Percentiles rank a stretch among this genome's conserved stretches.
Evolutionary conservation across 2,329 filamentous ascomycete species (phyloP).

Genomic region (Fusarium equiseti): DNA sequence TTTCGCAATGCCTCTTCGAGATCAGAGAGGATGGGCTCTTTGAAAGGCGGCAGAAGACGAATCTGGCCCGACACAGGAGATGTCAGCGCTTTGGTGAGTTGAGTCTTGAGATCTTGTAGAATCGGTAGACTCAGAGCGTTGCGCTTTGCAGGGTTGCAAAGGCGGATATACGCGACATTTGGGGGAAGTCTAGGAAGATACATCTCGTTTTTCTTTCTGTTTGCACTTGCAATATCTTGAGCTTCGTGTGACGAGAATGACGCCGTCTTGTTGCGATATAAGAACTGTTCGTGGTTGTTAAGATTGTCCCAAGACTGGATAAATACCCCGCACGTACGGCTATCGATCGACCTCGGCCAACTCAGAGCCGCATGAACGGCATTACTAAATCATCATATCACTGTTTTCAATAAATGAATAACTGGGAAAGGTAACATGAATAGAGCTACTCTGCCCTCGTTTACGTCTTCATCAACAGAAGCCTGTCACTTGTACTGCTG

Average conservation of each 20-base stretch:
- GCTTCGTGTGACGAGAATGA: not conserved
- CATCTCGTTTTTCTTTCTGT: constrained; percentile 15
- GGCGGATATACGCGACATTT: constrained; percentile 32
- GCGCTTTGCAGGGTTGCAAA: constrained; percentile 37
- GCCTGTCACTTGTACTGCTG: not conserved
- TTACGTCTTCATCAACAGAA: not conserved
- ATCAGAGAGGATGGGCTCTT: not conserved
- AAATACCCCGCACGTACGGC: not conserved
- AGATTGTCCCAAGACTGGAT: not conserved
- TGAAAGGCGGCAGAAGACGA: constrained; percentile 36
- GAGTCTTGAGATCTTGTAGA: constrained; percentile 35
- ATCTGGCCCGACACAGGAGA: constrained; percentile 15
- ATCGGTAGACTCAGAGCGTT: constrained; percentile 42
- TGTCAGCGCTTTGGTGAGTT: constrained; percentile 33
- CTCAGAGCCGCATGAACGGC: not conserved
- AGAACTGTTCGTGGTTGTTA: not conserved
- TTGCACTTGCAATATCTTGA: not conserved
- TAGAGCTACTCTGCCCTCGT: not conserved
- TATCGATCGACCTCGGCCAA: not conserved
- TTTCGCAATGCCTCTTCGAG: constrained; percentile 14
- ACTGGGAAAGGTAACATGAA: not conserved
- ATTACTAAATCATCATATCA: not conserved
- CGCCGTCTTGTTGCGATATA: not conserved
- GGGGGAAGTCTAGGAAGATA: constrained; percentile 36
- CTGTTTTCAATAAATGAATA: not conserved